A percentile compares a stretch with the other conserved stretches of the same genome.
phyloP scores from a whole-genome alignment of 2,329 filamentous ascomycete genomes.

The Tolypocladium sp. region DNA sequence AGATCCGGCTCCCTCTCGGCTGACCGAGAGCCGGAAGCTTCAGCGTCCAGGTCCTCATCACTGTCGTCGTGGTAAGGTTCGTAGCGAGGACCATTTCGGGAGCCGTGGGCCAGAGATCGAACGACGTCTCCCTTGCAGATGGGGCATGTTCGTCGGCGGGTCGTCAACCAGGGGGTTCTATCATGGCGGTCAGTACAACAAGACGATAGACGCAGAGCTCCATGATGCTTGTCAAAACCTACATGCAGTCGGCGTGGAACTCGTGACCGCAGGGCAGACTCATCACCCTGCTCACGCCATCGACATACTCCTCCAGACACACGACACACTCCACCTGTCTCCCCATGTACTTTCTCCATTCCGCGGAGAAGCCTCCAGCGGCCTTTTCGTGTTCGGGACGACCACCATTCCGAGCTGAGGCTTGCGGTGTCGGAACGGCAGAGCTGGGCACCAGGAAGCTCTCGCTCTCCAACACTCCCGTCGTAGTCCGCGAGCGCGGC shows the following conservation, averaged over 20 bases:
- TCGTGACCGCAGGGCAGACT: slow-evolving; percentile 95
- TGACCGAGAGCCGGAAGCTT: slow-evolving; percentile 21
- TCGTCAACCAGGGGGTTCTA: slow-evolving; percentile 94
- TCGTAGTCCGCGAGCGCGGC: slow-evolving; percentile 57
- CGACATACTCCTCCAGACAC: slow-evolving; percentile 91
- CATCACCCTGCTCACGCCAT: slow-evolving; percentile 93
- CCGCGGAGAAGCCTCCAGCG: slow-evolving; percentile 27
- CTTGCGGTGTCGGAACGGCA: slow-evolving; percentile 26
- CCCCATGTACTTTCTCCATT: slow-evolving; percentile 60
- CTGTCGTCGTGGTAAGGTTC: slow-evolving; percentile 46
- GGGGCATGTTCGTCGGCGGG: slow-evolving; percentile 88
- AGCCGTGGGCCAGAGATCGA: slow-evolving; percentile 48
- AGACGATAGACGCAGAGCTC: neutral
- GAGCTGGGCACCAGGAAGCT: slow-evolving; percentile 35
- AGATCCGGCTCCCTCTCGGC: slow-evolving; percentile 26
- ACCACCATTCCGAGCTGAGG: slow-evolving; percentile 19
- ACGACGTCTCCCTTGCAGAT: slow-evolving; percentile 99
- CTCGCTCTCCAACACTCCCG: slow-evolving; percentile 45
- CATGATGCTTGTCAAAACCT: slow-evolving; percentile 34
- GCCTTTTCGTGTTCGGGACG: slow-evolving; percentile 40
- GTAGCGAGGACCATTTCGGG: slow-evolving; percentile 41
- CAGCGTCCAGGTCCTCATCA: slow-evolving; percentile 32
- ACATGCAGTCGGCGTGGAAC: slow-evolving; percentile 98
- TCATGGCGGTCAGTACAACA: slow-evolving; percentile 10
- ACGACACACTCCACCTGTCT: slow-evolving; percentile 84